Percentiles rank a stretch among this genome's conserved stretches.
Conservation (phyloP, 1,139 yeast genomes). For the Zygosaccharomyces sapae region DNA sequence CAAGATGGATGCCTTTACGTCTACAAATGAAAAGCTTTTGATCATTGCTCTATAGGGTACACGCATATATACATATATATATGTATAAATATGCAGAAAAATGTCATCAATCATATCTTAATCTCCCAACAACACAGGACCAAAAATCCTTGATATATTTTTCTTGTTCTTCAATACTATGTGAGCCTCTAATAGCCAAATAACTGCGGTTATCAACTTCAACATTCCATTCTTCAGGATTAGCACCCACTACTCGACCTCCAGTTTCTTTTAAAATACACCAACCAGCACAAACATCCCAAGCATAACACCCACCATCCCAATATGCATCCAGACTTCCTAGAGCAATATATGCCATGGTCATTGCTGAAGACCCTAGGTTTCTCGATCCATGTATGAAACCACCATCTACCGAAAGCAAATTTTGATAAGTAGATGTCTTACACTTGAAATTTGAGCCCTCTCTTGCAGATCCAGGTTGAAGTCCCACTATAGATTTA, state of each 20-base stretch:
- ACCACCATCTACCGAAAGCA: constrained; percentile 46
- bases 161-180: constrained; percentile 38
- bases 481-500: constrained; percentile 53
- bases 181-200: constrained; percentile 52
- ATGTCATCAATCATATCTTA: constrained; percentile 36
- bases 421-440: constrained; percentile 43
- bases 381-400: constrained; percentile 57
- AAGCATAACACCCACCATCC: constrained; percentile 62
- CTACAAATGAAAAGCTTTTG: constrained; percentile 21
- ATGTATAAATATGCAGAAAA: background rate
- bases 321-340: constrained; percentile 56
- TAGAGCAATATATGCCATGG: constrained; percentile 51
- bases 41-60: constrained; percentile 8
- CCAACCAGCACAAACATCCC: constrained; percentile 70
- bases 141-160: constrained; percentile 48
- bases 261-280: constrained; percentile 56
- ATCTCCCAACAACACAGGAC: constrained; percentile 44
- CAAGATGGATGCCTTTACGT: constrained; percentile 64
- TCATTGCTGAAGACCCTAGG: constrained; percentile 59
- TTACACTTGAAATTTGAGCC: constrained; percentile 49
- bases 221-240: constrained; percentile 45
- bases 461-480: constrained; percentile 55
- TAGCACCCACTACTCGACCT: constrained; percentile 51
- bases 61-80: constrained; percentile 7
- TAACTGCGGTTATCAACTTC: constrained; percentile 49